Base-by-base conservation (phyloP, 225 moss, liverwort and hornwort genomes). In the Ulota crispa region DNA sequence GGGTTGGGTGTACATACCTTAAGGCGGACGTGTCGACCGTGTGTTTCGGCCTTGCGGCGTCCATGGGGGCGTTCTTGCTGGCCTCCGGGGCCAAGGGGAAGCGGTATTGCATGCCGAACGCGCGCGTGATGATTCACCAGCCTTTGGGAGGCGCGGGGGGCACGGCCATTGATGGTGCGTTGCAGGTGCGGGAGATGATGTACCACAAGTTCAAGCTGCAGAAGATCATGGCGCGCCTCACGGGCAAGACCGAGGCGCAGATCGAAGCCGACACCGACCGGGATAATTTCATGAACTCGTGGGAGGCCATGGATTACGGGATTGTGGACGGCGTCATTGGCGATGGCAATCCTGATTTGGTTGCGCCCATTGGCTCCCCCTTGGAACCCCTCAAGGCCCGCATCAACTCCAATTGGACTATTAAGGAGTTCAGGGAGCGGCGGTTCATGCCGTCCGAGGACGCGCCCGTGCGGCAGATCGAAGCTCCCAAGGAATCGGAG, bases 151-250 rank as follows among this genome's bases (percentile, higher is more conserved):
- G 95, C 24, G 95, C 95, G 1, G 92, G 93, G 31, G 98, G 98
- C 14, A 86, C 94, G 67, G 97, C 98, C 7, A 98, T 98, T 32
- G 98, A 98, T 55, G 92, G 94, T 14, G 98, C 93, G 14, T 78
- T 98, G 88, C 94, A 94, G 90, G 98, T 98, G 77, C 82, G 95
- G 61, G 98, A 98, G 89, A 98, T 98, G 98, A 98, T 98, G 98
- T 98, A 93, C 69, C 95, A 95, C 80, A 98, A 98, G 86, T 90
- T 45, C 55, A 98, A 98, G 87, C 77, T 98, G 85, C 85, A 90
- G 81, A 98, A 98, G 86, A 95, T 98, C 28, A 94, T 98, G 95
- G 87, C 95, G 66, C 94, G 95, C 10, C 83, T 98, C 34, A 98
- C 98, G 52, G 98, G 98, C 21, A 92, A 98, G 77, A 77, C 86